A percentile compares a stretch with the other conserved stretches of the same genome.
Conservation (phyloP, 768 basidiomycete genomes). For the Russula sp. region DNA sequence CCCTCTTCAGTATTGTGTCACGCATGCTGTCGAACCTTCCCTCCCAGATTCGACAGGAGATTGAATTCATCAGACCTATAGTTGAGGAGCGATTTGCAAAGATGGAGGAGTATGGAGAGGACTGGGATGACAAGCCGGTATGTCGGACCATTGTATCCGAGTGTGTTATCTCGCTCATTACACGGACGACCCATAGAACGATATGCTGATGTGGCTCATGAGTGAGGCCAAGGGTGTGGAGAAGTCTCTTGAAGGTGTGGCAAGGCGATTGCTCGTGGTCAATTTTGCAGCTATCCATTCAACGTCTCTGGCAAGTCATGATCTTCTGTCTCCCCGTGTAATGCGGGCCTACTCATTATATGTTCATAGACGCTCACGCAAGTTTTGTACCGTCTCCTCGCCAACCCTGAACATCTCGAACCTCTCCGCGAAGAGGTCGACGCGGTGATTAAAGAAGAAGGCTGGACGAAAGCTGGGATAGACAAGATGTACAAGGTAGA, state of each 20-base stretch:
- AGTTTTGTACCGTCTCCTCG: slow-evolving; percentile 31
- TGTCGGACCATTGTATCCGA: not conserved
- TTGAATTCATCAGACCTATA: slow-evolving; percentile 1
- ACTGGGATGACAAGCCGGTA: slow-evolving; percentile 8
- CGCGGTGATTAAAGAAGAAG: slow-evolving; percentile 18
- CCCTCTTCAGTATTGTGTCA: not conserved
- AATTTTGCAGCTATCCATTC: slow-evolving; percentile 43
- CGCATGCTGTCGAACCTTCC: slow-evolving; percentile 1
- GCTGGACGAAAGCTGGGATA: slow-evolving; percentile 12
- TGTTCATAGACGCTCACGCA: slow-evolving; percentile 6
- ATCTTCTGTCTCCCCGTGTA: no score
- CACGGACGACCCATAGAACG: slow-evolving; percentile 35
- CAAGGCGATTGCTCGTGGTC: slow-evolving; percentile 37
- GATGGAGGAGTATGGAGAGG: not conserved
- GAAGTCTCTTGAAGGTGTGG: slow-evolving; percentile 35
- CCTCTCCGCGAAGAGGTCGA: slow-evolving; percentile 33
- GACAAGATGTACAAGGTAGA: slow-evolving; percentile 37
- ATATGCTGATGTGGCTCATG: slow-evolving; percentile 44
- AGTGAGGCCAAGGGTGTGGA: slow-evolving; percentile 36
- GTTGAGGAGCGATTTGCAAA: slow-evolving; percentile 14
- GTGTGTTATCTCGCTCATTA: not conserved
- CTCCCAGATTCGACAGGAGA: not conserved
- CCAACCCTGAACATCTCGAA: slow-evolving; percentile 32
- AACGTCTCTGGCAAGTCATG: slow-evolving; percentile 35
- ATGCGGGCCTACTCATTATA: not conserved